Evolutionary conservation across 371 early-diverging fungal genomes (phyloP).

Genomic region (Mucor indicus): DNA sequence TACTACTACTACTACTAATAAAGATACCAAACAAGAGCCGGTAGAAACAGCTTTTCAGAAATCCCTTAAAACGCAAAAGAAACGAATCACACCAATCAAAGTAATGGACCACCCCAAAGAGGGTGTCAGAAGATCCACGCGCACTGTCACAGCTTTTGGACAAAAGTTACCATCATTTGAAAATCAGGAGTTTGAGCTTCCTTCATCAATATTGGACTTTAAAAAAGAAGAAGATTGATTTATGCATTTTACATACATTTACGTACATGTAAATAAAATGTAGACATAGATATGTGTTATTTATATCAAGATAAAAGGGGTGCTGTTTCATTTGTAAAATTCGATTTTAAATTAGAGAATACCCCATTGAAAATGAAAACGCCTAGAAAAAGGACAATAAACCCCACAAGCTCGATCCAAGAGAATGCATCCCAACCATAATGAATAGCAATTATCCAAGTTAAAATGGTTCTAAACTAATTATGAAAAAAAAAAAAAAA

Average conservation of each 20-base stretch:
- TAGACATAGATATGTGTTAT: not conserved
- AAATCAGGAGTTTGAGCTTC: conserved; percentile 45
- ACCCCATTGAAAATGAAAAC: conserved; percentile 45
- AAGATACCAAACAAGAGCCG: no score
- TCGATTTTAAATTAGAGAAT: conserved; percentile 25
- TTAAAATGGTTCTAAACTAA: conserved; percentile 32
- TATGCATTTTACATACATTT: no score
- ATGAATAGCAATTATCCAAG: conserved; percentile 41
- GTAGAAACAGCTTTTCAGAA: no score
- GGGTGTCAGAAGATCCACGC: conserved; percentile 25
- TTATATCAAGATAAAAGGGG: conserved; percentile 29
- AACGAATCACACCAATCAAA: not conserved
- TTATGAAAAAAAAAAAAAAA: no score
- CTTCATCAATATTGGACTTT: conserved; percentile 6
- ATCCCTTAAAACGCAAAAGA: no score
- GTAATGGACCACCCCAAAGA: not conserved
- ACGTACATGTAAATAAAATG: not conserved
- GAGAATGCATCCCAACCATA: conserved; percentile 43
- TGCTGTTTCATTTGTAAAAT: conserved; percentile 21
- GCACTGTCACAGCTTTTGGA: conserved; percentile 51
- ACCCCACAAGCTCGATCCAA: conserved; percentile 36
- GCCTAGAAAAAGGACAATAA: conserved; percentile 29
- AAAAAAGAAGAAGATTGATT: conserved; percentile 1
- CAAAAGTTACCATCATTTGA: conserved; percentile 42
- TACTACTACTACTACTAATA: not conserved